Evolutionary conservation across 2,329 filamentous ascomycete genomes (phyloP).

Genomic region (Zasmidium cellare): DNA sequence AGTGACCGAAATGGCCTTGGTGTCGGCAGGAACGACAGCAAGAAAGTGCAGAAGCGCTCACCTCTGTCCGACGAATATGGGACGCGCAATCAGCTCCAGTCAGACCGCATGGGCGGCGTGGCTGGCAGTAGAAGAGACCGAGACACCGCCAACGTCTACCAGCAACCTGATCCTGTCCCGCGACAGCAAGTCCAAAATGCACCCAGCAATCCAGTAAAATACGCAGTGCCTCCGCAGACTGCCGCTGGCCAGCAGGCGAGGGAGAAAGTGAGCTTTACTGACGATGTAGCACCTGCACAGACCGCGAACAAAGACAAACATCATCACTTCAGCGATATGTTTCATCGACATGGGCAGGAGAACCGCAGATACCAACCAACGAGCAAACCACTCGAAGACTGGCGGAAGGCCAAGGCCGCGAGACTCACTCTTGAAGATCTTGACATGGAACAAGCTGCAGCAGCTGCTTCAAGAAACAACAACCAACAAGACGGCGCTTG

Average conservation of each 20-base stretch:
- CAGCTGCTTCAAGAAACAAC: conserved; percentile 7
- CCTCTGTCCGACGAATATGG: conserved; percentile 13
- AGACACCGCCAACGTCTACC: conserved; percentile 36
- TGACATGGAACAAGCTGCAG: conserved; percentile 34
- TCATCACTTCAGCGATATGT: conserved; percentile 39
- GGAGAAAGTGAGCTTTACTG: conserved; percentile 44
- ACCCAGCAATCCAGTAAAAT: conserved; percentile 27
- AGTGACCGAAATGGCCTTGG: conserved; percentile 10
- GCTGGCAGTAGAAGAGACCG: conserved; percentile 29
- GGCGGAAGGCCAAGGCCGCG: conserved; percentile 43
- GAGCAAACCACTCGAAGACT: conserved; percentile 61
- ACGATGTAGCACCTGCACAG: conserved; percentile 16
- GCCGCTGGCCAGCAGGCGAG: conserved; percentile 37
- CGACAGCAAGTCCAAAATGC: conserved; percentile 23
- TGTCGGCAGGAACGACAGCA: conserved; percentile 37
- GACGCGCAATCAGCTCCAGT: conserved; percentile 38
- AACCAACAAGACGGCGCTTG: conserved; percentile 52
- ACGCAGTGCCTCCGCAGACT: conserved; percentile 39
- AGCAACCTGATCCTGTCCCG: conserved; percentile 38
- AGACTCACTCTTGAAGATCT: conserved; percentile 45
- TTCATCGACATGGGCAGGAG: conserved; percentile 47
- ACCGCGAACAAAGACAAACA: conserved; percentile 24
- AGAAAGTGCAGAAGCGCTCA: conserved; percentile 30
- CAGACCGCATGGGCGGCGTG: conserved; percentile 35
- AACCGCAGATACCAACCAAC: conserved; percentile 52